Conservation (phyloP, 179 eudicot genomes). For the Silene noctiflora region DNA sequence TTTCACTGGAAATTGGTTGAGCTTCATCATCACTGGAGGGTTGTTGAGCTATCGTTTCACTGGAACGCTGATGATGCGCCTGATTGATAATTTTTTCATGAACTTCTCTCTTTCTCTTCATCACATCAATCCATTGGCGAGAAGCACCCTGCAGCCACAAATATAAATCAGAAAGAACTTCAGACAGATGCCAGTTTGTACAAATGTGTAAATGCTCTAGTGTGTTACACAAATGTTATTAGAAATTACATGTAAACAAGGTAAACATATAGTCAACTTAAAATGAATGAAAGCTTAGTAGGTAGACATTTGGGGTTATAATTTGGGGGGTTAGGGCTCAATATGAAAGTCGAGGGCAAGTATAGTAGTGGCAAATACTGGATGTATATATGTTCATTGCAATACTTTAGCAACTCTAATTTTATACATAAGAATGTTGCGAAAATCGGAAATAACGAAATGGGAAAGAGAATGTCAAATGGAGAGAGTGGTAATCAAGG, state of each 20-base stretch:
- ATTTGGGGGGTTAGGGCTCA: no score
- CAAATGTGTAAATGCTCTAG: neutral
- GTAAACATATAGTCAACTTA: neutral
- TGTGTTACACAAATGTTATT: neutral
- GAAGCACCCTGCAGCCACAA: slow-evolving; percentile 51
- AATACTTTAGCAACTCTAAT: no score
- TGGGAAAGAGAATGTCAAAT: no score
- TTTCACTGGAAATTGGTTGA: slow-evolving; percentile 2
- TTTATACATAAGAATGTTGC: no score
- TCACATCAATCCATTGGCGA: slow-evolving; percentile 81
- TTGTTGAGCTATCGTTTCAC: slow-evolving; percentile 21
- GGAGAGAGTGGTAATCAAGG: no score
- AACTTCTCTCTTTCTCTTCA: slow-evolving; percentile 82
- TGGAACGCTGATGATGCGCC: slow-evolving; percentile 50
- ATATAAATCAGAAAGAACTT: slow-evolving; percentile 4
- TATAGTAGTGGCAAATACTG: no score
- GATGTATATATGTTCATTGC: no score
- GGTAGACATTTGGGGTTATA: no score
- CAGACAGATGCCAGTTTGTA: slow-evolving; percentile 1
- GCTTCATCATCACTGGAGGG: slow-evolving; percentile 14
- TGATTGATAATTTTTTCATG: slow-evolving; percentile 70
- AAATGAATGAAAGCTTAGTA: neutral
- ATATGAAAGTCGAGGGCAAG: no score
- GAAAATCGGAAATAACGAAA: no score
- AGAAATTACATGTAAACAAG: neutral